Conservation (phyloP, 202 grass and related monocot genomes). For the Panicum virgatum region DNA sequence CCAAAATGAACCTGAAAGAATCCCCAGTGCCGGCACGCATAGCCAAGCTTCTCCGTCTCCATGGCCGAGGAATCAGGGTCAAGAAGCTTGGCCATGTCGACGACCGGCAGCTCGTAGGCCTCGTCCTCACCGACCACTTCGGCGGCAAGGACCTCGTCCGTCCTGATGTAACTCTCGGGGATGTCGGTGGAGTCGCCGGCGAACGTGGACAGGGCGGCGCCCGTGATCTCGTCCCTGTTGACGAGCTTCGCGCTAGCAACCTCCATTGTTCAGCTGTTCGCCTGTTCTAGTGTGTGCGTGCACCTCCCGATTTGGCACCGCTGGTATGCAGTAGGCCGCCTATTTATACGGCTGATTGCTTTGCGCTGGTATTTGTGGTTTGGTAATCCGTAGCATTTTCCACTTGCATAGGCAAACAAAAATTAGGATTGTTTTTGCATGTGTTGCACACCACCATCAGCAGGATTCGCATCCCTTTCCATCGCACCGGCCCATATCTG, state of each 20-base stretch:
- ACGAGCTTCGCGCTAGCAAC: not conserved
- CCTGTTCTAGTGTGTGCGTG: slow-evolving; percentile 4
- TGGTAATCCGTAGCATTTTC: not conserved
- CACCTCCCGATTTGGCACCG: not conserved
- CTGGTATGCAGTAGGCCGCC: not conserved
- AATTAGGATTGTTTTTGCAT: too few relatives aligned
- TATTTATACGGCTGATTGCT: not conserved
- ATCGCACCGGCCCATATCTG: too few relatives aligned
- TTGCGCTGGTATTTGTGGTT: not conserved
- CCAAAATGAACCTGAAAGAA: slow-evolving; percentile 46
- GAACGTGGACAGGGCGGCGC: not conserved
- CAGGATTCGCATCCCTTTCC: not conserved
- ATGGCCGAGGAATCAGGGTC: slow-evolving; percentile 2
- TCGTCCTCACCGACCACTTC: not conserved
- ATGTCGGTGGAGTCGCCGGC: not conserved
- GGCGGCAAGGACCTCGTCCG: not conserved
- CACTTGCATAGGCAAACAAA: not conserved
- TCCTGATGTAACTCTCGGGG: slow-evolving; percentile 37
- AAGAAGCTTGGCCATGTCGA: slow-evolving; percentile 45
- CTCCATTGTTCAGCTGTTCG: not conserved
- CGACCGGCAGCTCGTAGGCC: slow-evolving; percentile 30
- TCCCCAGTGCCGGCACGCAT: slow-evolving; percentile 34
- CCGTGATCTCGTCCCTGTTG: slow-evolving; percentile 25
- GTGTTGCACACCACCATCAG: too few relatives aligned
- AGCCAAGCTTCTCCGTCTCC: slow-evolving; percentile 31